Percentiles rank a stretch among this genome's conserved stretches.
phyloP scores from a whole-genome alignment of 306 rosid genomes.

The Vachellia pachyceras region DNA sequence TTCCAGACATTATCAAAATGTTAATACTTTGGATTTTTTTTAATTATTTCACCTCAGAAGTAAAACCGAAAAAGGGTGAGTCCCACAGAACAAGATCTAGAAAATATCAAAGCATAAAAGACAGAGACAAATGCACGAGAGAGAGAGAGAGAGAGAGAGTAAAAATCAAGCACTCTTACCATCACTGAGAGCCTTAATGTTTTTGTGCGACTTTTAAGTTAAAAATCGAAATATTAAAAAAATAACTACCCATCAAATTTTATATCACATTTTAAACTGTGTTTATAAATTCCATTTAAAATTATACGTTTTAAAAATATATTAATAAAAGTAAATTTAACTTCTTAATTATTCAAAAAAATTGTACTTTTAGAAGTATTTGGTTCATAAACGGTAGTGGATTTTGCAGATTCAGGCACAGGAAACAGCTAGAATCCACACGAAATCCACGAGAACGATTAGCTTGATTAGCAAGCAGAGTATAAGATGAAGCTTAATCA shows the following conservation, averaged over 20 bases:
- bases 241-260: no score
- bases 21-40: constrained; percentile 25
- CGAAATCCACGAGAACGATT: not conserved
- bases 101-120: not conserved
- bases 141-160: not conserved
- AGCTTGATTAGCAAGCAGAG: constrained; percentile 1
- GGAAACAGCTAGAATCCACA: no score
- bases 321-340: no score
- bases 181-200: not conserved
- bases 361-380: not conserved
- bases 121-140: no score
- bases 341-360: no score
- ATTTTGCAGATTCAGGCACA: constrained; percentile 24
- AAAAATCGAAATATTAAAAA: no score
- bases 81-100: not conserved
- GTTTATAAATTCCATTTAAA: no score
- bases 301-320: no score
- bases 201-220: not conserved
- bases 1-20: not conserved
- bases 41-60: not conserved
- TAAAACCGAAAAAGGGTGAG: constrained; percentile 1
- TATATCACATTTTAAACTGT: no score
- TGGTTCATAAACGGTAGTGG: constrained; percentile 35
- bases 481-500: constrained; percentile 1
- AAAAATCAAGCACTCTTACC: constrained; percentile 37